phyloP scores from a whole-genome alignment of 305 asterid species.

The Solanum chacoense region DNA sequence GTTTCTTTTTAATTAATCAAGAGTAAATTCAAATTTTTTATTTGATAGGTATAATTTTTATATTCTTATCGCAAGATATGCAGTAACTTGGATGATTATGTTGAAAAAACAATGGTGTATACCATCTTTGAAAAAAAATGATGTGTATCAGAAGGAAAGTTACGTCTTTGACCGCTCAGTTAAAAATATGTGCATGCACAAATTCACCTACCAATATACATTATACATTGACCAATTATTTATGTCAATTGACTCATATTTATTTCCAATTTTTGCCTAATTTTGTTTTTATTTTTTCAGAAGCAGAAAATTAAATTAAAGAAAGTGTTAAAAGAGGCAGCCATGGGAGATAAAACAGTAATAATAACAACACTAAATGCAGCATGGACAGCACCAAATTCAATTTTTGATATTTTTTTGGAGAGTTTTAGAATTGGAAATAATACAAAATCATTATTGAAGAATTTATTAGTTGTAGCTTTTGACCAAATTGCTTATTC shows the following conservation, averaged over 20 bases:
- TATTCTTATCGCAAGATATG: neutral
- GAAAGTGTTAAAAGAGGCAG: constrained; percentile 22
- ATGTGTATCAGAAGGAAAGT: neutral
- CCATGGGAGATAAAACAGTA: constrained; percentile 41
- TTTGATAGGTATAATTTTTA: neutral
- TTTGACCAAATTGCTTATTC: constrained; percentile 38
- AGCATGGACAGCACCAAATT: constrained; percentile 43
- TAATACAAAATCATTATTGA: constrained; percentile 32
- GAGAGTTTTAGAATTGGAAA: constrained; percentile 46
- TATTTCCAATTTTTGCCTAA: neutral
- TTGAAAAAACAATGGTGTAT: neutral
- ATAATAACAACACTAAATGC: constrained; percentile 43
- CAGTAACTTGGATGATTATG: neutral
- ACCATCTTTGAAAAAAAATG: neutral
- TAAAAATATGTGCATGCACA: neutral
- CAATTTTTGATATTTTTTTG: constrained; percentile 43
- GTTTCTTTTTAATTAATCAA: neutral
- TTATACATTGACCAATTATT: neutral
- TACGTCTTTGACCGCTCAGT: neutral
- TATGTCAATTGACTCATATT: neutral
- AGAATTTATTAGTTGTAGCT: constrained; percentile 41
- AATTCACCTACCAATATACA: neutral
- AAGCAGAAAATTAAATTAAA: neutral
- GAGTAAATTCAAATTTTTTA: rapidly evolving
- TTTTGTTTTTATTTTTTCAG: neutral